phyloP scores from a whole-genome alignment of 2,329 filamentous ascomycete species.

The Pleomassaria siparia region DNA sequence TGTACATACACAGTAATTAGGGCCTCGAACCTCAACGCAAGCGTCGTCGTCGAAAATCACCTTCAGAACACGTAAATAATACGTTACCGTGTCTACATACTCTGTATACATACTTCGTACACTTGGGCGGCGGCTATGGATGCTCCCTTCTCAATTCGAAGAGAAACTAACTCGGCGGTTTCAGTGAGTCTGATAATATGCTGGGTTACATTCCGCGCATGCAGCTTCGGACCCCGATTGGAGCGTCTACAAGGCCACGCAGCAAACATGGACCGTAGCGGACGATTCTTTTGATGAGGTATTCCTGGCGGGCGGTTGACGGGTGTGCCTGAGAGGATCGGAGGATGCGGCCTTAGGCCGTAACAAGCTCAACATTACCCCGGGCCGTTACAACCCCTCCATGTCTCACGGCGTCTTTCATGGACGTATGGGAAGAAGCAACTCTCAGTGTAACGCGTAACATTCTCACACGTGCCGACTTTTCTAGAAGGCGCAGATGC shows the following conservation, averaged over 20 bases:
- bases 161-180: no score
- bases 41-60: no score
- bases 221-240: no score
- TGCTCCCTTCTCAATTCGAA: no score
- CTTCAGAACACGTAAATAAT: no score
- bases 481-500: conserved; percentile 21
- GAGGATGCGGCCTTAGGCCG: not conserved
- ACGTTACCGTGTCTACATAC: no score
- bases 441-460: conserved; percentile 9
- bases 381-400: conserved; percentile 10
- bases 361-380: conserved; percentile 12
- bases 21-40: no score
- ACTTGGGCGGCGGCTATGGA: no score
- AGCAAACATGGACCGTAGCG: conserved; percentile 1
- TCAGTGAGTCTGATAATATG: no score
- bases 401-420: conserved; percentile 13
- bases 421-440: conserved; percentile 3
- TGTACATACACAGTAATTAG: no score
- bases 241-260: conserved; percentile 1
- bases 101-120: no score
- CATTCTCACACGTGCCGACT: conserved; percentile 4
- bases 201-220: no score
- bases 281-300: not conserved
- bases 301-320: conserved; percentile 1
- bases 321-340: conserved; percentile 8